phyloP scores from a whole-genome alignment of 2,329 filamentous ascomycete genomes.

The Aphanoascus verrucosus region DNA sequence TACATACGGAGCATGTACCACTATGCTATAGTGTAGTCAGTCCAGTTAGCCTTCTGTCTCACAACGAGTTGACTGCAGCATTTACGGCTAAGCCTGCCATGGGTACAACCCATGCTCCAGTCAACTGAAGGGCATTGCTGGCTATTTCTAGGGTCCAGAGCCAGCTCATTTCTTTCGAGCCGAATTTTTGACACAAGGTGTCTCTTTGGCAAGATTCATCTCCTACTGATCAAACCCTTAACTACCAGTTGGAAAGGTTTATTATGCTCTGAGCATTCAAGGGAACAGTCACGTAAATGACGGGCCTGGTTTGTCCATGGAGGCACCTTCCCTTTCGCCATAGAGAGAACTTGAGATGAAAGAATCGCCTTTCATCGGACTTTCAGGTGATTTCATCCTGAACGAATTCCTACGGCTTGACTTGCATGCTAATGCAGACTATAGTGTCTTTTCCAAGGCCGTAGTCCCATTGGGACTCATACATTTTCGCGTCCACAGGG shows the following conservation, averaged over 20 bases:
- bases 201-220: not conserved
- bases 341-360: not conserved
- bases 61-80: not conserved
- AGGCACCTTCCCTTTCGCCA: not conserved
- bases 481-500: not conserved
- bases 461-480: not conserved
- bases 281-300: no score
- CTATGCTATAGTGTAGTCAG: no score
- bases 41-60: no score
- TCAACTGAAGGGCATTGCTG: not conserved
- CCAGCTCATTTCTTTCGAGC: not conserved
- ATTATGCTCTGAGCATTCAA: no score
- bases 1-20: no score
- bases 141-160: not conserved
- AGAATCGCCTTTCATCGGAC: not conserved
- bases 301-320: not conserved
- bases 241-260: no score
- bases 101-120: not conserved
- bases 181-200: not conserved
- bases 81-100: constrained; percentile 1
- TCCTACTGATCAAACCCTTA: not conserved
- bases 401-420: not conserved
- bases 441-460: not conserved
- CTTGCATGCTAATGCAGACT: not conserved
- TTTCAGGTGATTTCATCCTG: not conserved